These are phyloP conservation scores for Macadamia integrifolia DNA, from an alignment of 164 flowering plant species.

Conservation along the genomic window DNA sequence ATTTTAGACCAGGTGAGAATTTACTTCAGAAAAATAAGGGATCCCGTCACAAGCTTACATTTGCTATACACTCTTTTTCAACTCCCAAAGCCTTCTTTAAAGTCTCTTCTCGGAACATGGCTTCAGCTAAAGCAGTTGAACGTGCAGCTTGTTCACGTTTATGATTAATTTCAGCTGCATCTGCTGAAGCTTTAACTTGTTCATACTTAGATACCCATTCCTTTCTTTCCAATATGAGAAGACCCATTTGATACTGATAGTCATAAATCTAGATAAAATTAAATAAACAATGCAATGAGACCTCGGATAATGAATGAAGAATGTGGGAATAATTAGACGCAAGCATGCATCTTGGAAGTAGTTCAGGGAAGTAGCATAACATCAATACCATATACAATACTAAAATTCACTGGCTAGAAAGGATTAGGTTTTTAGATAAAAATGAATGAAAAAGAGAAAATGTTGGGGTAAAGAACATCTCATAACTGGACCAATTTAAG, in stretches of 20 bases:
- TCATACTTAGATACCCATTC: slow-evolving; percentile 71
- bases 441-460: no score
- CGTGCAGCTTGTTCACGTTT: slow-evolving; percentile 60
- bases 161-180: slow-evolving; percentile 41
- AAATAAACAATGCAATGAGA: not conserved
- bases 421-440: no score
- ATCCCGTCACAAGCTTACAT: slow-evolving; percentile 39
- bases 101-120: slow-evolving; percentile 68
- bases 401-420: no score
- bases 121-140: slow-evolving; percentile 63
- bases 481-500: no score
- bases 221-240: slow-evolving; percentile 80
- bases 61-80: slow-evolving; percentile 75
- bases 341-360: no score
- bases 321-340: no score
- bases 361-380: no score
- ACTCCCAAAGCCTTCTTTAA: slow-evolving; percentile 69
- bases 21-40: not conserved
- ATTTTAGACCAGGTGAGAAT: not conserved
- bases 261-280: slow-evolving; percentile 51
- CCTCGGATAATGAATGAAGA: not conserved
- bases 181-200: slow-evolving; percentile 49
- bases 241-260: slow-evolving; percentile 90
- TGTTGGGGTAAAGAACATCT: no score
- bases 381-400: no score